Conservation (phyloP, 192 early-diverging fungal species). For the Dimargaris verticillata region DNA sequence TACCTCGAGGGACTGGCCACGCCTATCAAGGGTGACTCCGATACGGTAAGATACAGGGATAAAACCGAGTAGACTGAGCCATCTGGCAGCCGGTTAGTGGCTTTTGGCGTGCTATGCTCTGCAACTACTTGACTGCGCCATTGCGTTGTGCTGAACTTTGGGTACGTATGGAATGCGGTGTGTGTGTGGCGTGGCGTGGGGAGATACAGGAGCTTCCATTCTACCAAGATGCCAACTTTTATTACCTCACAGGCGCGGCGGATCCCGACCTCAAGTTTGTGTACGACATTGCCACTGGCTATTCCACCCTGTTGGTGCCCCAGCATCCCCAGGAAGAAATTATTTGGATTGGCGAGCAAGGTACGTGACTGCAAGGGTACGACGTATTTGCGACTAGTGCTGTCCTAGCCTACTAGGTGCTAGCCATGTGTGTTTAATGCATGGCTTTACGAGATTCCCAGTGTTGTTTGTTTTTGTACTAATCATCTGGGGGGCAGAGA, state of each 20-base stretch:
- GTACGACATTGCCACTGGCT: slow-evolving; percentile 42
- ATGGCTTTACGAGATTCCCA: too few species aligned
- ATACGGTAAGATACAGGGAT: not conserved
- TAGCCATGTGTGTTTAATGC: too few species aligned
- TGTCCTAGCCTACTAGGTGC: too few species aligned
- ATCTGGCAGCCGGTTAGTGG: not conserved
- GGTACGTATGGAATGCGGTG: not conserved
- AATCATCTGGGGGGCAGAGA: too few species aligned
- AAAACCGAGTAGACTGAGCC: not conserved
- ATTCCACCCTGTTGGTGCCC: slow-evolving; percentile 51
- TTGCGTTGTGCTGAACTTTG: not conserved
- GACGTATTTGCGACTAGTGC: too few species aligned
- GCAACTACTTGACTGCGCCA: not conserved
- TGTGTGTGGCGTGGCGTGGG: slow-evolving; percentile 26
- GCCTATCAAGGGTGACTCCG: slow-evolving; percentile 13
- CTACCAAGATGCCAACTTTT: slow-evolving; percentile 76
- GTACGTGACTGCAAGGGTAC: not conserved
- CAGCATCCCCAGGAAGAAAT: slow-evolving; percentile 43
- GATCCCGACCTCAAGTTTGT: slow-evolving; percentile 57
- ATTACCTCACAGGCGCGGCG: slow-evolving; percentile 64
- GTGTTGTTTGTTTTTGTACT: too few species aligned
- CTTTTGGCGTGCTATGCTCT: not conserved
- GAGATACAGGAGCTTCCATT: slow-evolving; percentile 70
- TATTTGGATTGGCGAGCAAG: slow-evolving; percentile 62
- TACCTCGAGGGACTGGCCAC: slow-evolving; percentile 37